These are phyloP conservation scores for Cajanus cajan DNA, from an alignment of 306 rosid species.

Conservation along the genomic window DNA sequence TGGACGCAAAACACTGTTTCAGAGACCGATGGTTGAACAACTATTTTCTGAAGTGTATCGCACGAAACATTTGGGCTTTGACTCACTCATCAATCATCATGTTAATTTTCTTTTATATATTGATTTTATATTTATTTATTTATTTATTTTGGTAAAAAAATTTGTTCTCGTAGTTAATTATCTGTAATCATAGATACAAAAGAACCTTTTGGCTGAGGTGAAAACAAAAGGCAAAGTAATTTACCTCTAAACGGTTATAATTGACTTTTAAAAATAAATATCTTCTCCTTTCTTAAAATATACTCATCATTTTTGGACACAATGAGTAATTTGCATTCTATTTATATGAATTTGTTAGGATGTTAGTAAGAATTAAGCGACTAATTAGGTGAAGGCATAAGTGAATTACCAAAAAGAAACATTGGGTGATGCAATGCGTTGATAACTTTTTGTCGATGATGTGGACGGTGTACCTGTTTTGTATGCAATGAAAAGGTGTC, in stretches of 20 bases:
- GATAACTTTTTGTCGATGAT: neutral
- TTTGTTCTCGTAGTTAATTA: neutral
- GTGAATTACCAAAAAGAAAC: neutral
- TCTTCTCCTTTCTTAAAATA: neutral
- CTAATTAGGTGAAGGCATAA: neutral
- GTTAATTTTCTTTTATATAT: neutral
- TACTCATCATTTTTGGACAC: neutral
- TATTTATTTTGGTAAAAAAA: neutral
- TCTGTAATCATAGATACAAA: neutral
- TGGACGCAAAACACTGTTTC: too few relatives aligned
- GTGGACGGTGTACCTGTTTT: neutral
- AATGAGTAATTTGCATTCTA: neutral
- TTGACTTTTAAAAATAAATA: neutral
- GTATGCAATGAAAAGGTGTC: neutral
- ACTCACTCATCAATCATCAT: too few relatives aligned
- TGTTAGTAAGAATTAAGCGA: neutral
- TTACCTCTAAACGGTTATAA: neutral
- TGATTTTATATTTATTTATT: neutral
- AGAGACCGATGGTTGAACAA: too few relatives aligned
- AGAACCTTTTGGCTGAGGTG: neutral
- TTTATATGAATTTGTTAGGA: neutral
- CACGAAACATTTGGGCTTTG: neutral
- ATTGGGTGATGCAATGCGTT: neutral
- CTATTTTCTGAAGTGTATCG: neutral
- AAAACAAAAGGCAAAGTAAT: neutral